Conservation (phyloP, 2,329 filamentous ascomycete genomes). For the Pseudogymnoascus sp. region DNA sequence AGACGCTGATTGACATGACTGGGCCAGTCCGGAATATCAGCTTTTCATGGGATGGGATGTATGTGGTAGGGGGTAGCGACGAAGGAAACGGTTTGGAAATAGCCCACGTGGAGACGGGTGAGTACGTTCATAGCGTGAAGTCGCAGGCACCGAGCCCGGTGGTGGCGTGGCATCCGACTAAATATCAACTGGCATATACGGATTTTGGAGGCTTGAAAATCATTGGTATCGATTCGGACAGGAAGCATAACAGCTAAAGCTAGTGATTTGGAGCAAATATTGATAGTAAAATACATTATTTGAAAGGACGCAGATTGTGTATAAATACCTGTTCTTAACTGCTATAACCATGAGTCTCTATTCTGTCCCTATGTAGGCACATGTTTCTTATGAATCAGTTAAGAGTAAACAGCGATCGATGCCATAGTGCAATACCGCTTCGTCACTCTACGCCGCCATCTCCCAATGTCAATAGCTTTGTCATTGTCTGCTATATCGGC, state of each 20-base stretch:
- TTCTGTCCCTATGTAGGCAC: neutral
- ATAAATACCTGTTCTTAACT: neutral
- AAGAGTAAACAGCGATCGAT: neutral
- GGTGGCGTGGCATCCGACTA: conserved; percentile 67
- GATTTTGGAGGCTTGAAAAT: conserved; percentile 61
- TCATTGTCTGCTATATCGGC: neutral
- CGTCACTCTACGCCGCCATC: neutral
- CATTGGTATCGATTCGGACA: conserved; percentile 43
- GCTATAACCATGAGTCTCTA: neutral
- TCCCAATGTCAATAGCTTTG: neutral
- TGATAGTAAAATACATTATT: neutral
- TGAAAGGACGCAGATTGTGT: neutral
- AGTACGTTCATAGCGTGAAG: conserved; percentile 64
- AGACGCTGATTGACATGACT: conserved; percentile 60
- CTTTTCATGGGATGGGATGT: conserved; percentile 73
- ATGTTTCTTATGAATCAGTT: neutral
- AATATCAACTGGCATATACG: conserved; percentile 66
- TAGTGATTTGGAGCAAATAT: neutral
- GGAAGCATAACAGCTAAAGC: conserved; percentile 28
- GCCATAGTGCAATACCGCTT: neutral
- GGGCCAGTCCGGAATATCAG: conserved; percentile 62
- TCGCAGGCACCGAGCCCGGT: conserved; percentile 55
- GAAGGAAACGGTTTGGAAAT: conserved; percentile 62
- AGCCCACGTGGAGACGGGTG: conserved; percentile 65
- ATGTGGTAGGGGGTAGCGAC: conserved; percentile 64